These are phyloP conservation scores for Usnea hakonensis DNA, from an alignment of 495 filamentous ascomycete species.

Conservation along the genomic window DNA sequence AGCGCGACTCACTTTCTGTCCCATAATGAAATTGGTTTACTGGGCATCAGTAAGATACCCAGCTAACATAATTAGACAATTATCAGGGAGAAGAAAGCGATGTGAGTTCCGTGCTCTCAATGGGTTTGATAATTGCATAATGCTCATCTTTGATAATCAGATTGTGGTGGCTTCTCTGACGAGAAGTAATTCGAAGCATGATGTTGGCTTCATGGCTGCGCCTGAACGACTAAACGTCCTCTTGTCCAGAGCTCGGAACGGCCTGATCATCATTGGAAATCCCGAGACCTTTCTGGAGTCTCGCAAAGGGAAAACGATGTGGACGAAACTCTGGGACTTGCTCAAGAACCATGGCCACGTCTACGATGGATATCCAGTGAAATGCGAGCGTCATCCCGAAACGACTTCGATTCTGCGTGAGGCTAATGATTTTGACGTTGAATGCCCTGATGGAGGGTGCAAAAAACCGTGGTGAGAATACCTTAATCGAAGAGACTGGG, in stretches of 20 bases:
- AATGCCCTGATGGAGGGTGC: conserved; percentile 71
- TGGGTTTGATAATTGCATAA: not conserved
- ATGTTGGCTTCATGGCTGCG: conserved; percentile 69
- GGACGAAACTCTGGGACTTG: conserved; percentile 51
- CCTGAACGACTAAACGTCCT: conserved; percentile 67
- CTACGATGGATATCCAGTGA: conserved; percentile 63
- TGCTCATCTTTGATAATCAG: not conserved
- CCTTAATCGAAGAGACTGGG: not conserved
- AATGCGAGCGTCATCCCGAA: conserved; percentile 59
- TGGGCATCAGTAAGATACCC: too few species aligned
- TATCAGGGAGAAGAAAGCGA: conserved; percentile 78
- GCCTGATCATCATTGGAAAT: conserved; percentile 66
- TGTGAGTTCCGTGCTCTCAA: not conserved
- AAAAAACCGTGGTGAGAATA: conserved; percentile 11
- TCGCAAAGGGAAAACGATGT: conserved; percentile 51
- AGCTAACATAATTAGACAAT: conserved; percentile 59
- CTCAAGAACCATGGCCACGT: conserved; percentile 49
- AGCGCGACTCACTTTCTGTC: not conserved
- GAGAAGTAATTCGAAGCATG: conserved; percentile 53
- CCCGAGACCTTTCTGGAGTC: conserved; percentile 56
- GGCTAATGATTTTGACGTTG: conserved; percentile 48
- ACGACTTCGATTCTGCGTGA: conserved; percentile 37
- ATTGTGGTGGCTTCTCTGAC: conserved; percentile 64
- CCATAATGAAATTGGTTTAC: too few species aligned
- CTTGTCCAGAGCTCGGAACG: conserved; percentile 59